These are phyloP conservation scores for Chrysoporthe deuterocubensis DNA, from an alignment of 2,329 filamentous ascomycete species.

Conservation along the genomic window DNA sequence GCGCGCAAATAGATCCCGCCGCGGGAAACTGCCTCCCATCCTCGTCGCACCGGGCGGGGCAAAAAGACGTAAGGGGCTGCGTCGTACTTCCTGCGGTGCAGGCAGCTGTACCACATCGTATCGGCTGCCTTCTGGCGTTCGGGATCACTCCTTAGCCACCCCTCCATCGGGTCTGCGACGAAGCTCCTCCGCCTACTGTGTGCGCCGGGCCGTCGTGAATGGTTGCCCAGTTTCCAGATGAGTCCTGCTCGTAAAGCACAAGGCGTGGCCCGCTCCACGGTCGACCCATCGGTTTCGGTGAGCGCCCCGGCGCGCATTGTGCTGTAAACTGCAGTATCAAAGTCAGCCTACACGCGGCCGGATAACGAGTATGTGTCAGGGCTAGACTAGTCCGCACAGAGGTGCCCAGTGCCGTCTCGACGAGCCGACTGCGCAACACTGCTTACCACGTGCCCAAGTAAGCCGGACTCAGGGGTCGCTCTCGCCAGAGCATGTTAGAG, in stretches of 20 bases:
- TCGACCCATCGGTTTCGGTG: background rate
- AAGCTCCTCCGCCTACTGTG: background rate
- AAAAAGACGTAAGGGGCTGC: slow-evolving; percentile 4
- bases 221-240: background rate
- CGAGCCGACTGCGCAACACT: too few species aligned
- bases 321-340: too few species aligned
- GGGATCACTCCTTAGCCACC: background rate
- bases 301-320: too few species aligned
- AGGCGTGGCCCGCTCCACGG: background rate
- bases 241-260: background rate
- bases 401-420: too few species aligned
- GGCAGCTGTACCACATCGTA: background rate
- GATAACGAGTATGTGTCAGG: too few species aligned
- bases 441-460: too few species aligned
- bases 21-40: slow-evolving; percentile 1
- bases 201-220: background rate
- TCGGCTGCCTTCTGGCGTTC: background rate
- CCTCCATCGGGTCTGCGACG: background rate
- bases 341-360: too few species aligned
- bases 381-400: too few species aligned
- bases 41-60: background rate
- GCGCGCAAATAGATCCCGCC: background rate
- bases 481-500: too few species aligned
- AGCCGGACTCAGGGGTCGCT: too few species aligned
- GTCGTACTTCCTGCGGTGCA: background rate